Conservation (phyloP, 2,329 filamentous ascomycete species). For the Exophiala sideris region DNA sequence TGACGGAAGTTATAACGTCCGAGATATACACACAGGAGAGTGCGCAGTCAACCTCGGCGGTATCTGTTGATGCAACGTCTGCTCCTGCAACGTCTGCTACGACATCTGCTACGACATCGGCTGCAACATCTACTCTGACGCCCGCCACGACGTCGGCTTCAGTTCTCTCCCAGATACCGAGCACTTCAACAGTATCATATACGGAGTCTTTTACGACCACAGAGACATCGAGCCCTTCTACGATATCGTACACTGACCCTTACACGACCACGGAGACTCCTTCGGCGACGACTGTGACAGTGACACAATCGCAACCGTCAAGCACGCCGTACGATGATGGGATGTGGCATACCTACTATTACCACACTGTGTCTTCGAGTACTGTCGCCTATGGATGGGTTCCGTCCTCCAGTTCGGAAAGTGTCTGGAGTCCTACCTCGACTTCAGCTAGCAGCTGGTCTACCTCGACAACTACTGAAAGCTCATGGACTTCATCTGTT, state of each 20-base stretch:
- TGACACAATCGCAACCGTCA: constrained; percentile 23
- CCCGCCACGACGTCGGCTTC: neutral
- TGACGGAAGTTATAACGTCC: constrained; percentile 12
- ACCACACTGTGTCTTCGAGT: constrained; percentile 13
- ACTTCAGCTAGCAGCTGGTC: neutral
- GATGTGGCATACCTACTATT: constrained; percentile 33
- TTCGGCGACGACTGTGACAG: constrained; percentile 19
- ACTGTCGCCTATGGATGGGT: too few relatives aligned
- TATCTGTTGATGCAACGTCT: too few relatives aligned
- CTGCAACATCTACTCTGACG: neutral
- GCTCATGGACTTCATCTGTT: neutral
- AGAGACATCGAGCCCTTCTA: neutral
- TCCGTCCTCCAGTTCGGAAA: constrained; percentile 3
- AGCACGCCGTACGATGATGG: constrained; percentile 31
- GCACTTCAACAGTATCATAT: too few relatives aligned
- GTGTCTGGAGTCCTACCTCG: constrained; percentile 6
- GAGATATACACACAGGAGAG: too few relatives aligned
- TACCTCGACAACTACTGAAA: neutral
- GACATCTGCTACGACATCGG: constrained; percentile 1
- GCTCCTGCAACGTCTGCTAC: neutral
- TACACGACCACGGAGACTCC: neutral
- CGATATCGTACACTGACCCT: neutral
- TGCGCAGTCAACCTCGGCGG: too few relatives aligned
- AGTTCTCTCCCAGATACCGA: too few relatives aligned
- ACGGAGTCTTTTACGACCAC: too few relatives aligned